Evolutionary conservation across 2,329 filamentous ascomycete genomes (phyloP).

Genomic region (Didymella segeticola): DNA sequence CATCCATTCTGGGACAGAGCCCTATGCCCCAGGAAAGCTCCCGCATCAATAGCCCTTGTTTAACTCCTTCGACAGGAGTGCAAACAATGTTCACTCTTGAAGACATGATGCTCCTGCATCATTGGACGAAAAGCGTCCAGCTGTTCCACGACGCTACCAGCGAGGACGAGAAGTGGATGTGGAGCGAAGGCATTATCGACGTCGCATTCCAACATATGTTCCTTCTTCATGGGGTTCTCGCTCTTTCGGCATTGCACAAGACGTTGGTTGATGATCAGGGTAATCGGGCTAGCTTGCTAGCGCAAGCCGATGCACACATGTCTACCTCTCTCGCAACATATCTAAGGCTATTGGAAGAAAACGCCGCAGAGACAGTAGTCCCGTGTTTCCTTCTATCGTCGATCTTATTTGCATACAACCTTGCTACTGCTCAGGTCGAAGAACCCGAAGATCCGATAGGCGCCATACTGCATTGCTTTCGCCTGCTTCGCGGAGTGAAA

Average conservation of each 20-base stretch:
- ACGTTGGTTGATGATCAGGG: conserved; percentile 24
- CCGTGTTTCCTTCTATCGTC: conserved; percentile 40
- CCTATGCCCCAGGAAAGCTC: conserved; percentile 14
- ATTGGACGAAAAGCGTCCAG: conserved; percentile 35
- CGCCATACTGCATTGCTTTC: conserved; percentile 39
- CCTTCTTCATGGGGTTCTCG: conserved; percentile 40
- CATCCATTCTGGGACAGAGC: not conserved
- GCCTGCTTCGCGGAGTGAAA: conserved; percentile 36
- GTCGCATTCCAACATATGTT: conserved; percentile 36
- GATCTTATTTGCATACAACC: conserved; percentile 36
- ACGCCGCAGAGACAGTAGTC: conserved; percentile 26
- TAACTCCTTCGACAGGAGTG: conserved; percentile 9
- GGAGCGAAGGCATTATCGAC: conserved; percentile 31
- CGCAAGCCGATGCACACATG: conserved; percentile 38
- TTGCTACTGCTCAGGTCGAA: conserved; percentile 35
- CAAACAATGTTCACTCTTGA: conserved; percentile 6
- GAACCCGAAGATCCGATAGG: conserved; percentile 36
- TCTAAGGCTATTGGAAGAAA: conserved; percentile 28
- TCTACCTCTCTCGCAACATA: conserved; percentile 34
- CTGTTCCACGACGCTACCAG: conserved; percentile 25
- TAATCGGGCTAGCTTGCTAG: conserved; percentile 28
- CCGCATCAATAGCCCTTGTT: conserved; percentile 21
- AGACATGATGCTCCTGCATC: conserved; percentile 39
- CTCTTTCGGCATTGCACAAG: conserved; percentile 40
- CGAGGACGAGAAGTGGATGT: conserved; percentile 18